Evolutionary conservation across 352 stramenopile species (phyloP).

Genomic region (Aphanomyces astaci): DNA sequence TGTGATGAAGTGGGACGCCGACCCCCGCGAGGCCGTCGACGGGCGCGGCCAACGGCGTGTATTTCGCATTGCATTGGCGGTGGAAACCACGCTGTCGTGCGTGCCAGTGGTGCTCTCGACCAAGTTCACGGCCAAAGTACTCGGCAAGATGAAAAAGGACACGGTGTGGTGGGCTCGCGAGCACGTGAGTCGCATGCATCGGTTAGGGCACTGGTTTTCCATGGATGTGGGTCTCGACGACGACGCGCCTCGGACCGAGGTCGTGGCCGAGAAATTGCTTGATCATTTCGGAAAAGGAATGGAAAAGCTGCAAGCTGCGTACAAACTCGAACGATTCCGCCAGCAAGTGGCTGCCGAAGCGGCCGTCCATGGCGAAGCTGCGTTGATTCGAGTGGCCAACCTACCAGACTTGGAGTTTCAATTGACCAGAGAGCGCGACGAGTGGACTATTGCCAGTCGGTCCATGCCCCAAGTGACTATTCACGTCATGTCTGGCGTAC

Average conservation of each 20-base stretch:
- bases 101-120: conserved; percentile 59
- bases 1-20: conserved; percentile 10
- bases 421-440: conserved; percentile 27
- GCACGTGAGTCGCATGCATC: conserved; percentile 61
- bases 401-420: conserved; percentile 11
- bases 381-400: conserved; percentile 23
- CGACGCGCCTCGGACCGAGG: conserved; percentile 13
- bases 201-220: conserved; percentile 66
- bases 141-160: conserved; percentile 24
- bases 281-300: conserved; percentile 25
- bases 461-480: not conserved
- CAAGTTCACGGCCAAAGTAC: conserved; percentile 60
- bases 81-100: conserved; percentile 40
- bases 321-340: conserved; percentile 52
- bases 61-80: conserved; percentile 50
- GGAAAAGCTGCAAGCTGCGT: conserved; percentile 40
- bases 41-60: conserved; percentile 39
- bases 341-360: conserved; percentile 39
- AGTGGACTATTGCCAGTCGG: not conserved
- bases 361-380: conserved; percentile 27
- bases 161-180: conserved; percentile 76
- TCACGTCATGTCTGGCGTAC: not conserved
- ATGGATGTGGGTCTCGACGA: conserved; percentile 36
- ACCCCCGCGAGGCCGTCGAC: conserved; percentile 25
- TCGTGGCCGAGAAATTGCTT: not conserved